phyloP scores from a whole-genome alignment of 148 eudicot species.

The Fagopyrum homotropicum region DNA sequence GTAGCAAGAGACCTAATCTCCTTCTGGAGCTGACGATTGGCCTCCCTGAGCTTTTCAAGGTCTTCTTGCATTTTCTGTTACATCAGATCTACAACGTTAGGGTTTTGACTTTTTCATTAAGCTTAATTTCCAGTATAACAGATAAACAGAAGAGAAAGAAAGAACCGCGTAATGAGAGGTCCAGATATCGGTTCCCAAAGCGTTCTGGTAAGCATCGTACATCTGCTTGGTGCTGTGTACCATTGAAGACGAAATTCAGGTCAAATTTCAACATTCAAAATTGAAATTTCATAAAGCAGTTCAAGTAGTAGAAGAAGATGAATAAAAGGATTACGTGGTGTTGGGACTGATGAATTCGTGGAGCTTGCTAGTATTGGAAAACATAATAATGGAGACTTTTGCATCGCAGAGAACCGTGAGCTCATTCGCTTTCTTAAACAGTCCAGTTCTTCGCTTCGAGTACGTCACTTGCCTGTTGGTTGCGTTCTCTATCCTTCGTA shows the following conservation, averaged over 20 bases:
- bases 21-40: conserved; percentile 44
- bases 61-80: conserved; percentile 80
- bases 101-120: not conserved
- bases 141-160: not conserved
- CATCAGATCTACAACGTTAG: not conserved
- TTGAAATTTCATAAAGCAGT: not conserved
- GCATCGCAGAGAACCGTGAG: conserved; percentile 87
- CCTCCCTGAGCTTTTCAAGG: conserved; percentile 54
- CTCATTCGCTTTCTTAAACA: conserved; percentile 84
- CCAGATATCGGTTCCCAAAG: conserved; percentile 58
- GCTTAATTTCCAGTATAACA: not conserved
- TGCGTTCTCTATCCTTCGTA: conserved; percentile 74
- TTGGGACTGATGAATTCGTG: conserved; percentile 69
- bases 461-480: conserved; percentile 91
- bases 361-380: conserved; percentile 58
- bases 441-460: conserved; percentile 76
- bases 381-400: conserved; percentile 71
- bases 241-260: not conserved
- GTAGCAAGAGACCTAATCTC: conserved; percentile 5
- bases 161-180: conserved; percentile 66
- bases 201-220: conserved; percentile 59
- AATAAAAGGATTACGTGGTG: conserved; percentile 29
- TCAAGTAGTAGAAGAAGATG: not conserved
- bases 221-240: conserved; percentile 48
- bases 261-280: conserved; percentile 5